Conservation (phyloP, 148 eudicot species). For the Dianthus caryophyllus region DNA sequence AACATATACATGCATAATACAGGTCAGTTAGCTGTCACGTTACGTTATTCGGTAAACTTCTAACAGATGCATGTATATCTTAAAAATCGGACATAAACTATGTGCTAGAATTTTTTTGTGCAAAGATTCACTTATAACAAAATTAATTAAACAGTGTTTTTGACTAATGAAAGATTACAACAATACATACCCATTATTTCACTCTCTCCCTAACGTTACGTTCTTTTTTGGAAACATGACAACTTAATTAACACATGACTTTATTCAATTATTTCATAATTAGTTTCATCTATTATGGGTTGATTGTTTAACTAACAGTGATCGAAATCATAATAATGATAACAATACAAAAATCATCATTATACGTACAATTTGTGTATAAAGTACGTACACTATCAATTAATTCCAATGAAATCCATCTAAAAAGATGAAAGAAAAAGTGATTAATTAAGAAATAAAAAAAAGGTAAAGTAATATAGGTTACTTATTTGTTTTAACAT, state of each 20-base stretch:
- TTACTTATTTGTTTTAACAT: background rate
- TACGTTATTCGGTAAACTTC: background rate
- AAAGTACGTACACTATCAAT: background rate
- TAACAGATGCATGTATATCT: background rate
- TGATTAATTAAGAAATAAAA: too few species aligned
- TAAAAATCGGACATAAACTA: background rate
- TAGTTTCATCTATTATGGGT: background rate
- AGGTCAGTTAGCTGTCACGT: constrained; percentile 2
- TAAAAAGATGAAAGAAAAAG: background rate
- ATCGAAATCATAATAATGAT: background rate
- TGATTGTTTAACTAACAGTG: constrained; percentile 1
- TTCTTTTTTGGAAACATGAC: constrained; percentile 6
- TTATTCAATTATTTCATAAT: constrained; percentile 1
- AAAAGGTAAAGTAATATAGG: background rate
- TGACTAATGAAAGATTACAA: background rate
- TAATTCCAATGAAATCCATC: background rate
- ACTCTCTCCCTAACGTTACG: background rate
- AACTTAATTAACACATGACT: constrained; percentile 2
- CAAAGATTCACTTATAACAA: background rate
- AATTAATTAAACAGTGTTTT: background rate
- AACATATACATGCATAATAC: background rate
- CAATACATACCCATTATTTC: background rate
- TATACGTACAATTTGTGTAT: background rate
- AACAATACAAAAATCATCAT: background rate
- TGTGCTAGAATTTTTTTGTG: background rate